A percentile compares a stretch with the other conserved stretches of the same genome.
Evolutionary conservation across 805 yeast species (phyloP).

Genomic region (Cyberlindnera sargentensis): DNA sequence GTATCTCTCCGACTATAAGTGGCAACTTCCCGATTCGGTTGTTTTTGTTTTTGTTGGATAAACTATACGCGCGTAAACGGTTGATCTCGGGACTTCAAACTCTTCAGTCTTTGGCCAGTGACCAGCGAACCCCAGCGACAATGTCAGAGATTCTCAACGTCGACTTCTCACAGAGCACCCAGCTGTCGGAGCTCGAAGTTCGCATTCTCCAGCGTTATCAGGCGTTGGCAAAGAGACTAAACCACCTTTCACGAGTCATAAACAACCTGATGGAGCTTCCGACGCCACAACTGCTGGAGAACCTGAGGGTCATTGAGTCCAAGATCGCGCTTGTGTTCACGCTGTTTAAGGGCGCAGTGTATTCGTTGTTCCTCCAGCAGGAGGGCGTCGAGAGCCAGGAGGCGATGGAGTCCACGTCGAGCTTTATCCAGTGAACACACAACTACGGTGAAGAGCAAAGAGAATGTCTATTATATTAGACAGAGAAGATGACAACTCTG

Average conservation of each 20-base stretch:
- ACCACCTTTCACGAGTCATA: slow-evolving; percentile 19
- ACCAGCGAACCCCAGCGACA: neutral
- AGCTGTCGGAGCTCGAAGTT: slow-evolving; percentile 28
- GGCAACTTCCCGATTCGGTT: neutral
- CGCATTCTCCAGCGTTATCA: slow-evolving; percentile 34
- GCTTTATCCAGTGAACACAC: slow-evolving; percentile 5
- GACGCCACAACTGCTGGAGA: slow-evolving; percentile 34
- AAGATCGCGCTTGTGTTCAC: slow-evolving; percentile 61
- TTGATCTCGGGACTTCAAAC: no score
- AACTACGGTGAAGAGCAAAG: neutral
- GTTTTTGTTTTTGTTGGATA: neutral
- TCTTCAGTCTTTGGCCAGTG: no score
- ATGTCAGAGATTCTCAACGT: slow-evolving; percentile 12
- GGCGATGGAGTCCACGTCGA: slow-evolving; percentile 18
- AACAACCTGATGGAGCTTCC: slow-evolving; percentile 19
- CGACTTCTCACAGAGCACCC: slow-evolving; percentile 21
- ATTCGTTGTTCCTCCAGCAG: slow-evolving; percentile 51
- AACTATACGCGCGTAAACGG: no score
- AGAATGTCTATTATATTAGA: slow-evolving; percentile 22
- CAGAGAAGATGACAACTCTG: slow-evolving; percentile 70
- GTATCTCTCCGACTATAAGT: neutral
- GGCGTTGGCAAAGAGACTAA: slow-evolving; percentile 27
- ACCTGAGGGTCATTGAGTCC: slow-evolving; percentile 53
- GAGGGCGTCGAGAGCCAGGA: slow-evolving; percentile 23
- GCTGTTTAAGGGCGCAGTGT: slow-evolving; percentile 62